Evolutionary conservation across 2,329 filamentous ascomycete genomes (phyloP).

Genomic region (Epichloe glyceriae): DNA sequence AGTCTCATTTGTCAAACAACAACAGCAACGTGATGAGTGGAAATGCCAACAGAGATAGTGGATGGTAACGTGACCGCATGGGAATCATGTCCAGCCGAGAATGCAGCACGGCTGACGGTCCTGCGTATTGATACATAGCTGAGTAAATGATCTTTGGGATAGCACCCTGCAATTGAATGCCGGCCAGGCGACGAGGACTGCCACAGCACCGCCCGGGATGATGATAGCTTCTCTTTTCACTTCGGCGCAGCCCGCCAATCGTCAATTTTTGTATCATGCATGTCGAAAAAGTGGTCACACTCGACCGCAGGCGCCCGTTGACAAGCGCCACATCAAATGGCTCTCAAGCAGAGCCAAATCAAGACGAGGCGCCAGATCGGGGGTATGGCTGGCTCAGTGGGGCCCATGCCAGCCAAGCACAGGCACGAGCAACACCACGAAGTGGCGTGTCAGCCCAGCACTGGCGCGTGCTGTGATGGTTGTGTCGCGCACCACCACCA

Average conservation of each 20-base stretch:
- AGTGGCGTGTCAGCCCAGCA: constrained; percentile 1
- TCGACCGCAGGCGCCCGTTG: too few species aligned
- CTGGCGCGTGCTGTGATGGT: not conserved
- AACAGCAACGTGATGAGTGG: not conserved
- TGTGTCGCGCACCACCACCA: constrained; percentile 1
- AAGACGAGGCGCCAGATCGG: too few species aligned
- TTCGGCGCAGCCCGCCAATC: too few species aligned
- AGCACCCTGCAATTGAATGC: too few species aligned
- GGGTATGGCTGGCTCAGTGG: not conserved
- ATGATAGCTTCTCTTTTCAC: too few species aligned
- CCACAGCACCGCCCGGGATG: not conserved
- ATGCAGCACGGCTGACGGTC: not conserved
- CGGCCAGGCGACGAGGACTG: not conserved
- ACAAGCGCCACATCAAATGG: too few species aligned
- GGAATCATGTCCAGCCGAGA: too few species aligned
- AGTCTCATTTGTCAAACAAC: not conserved
- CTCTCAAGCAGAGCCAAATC: too few species aligned
- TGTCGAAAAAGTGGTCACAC: too few species aligned
- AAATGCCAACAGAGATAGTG: not conserved
- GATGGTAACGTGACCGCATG: too few species aligned
- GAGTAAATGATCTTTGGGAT: not conserved
- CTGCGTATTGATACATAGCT: not conserved
- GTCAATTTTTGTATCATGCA: too few species aligned
- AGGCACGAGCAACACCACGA: not conserved
- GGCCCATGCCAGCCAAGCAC: not conserved